Evolutionary conservation across 768 basidiomycete genomes (phyloP).

Genomic region (Russula olivacea): DNA sequence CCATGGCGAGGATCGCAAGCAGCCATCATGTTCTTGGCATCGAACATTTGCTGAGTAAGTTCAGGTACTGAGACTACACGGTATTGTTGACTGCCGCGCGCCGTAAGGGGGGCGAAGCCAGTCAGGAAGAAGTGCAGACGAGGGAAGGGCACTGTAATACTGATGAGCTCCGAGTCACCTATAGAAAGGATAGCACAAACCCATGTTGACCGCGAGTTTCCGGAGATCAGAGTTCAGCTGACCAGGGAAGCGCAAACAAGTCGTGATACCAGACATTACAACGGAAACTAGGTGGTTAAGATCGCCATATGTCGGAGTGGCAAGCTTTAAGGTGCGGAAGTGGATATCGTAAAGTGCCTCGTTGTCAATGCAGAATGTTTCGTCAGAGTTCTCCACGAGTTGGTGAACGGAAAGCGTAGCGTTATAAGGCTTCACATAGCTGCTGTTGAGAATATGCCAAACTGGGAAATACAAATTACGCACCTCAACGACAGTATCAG

Average conservation of each 20-base stretch:
- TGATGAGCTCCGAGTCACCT: slow-evolving; percentile 10
- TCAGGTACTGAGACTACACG: slow-evolving; percentile 97
- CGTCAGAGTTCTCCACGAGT: slow-evolving; percentile 98
- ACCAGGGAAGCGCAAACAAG: slow-evolving; percentile 98
- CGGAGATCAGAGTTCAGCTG: slow-evolving; percentile 98
- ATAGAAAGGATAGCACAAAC: slow-evolving; percentile 38
- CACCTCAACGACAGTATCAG: slow-evolving; percentile 97
- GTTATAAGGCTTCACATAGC: slow-evolving; percentile 74
- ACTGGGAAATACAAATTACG: neutral
- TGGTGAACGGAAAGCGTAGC: slow-evolving; percentile 98
- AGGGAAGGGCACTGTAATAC: slow-evolving; percentile 78
- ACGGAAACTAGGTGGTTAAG: slow-evolving; percentile 97
- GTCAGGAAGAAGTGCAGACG: slow-evolving; percentile 99
- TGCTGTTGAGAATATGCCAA: neutral
- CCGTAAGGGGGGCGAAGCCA: slow-evolving; percentile 90
- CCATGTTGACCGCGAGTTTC: slow-evolving; percentile 99
- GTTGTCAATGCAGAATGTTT: slow-evolving; percentile 99
- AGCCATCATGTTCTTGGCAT: slow-evolving; percentile 99
- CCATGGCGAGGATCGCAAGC: slow-evolving; percentile 96
- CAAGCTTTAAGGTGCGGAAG: slow-evolving; percentile 95
- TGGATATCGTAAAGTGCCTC: slow-evolving; percentile 99
- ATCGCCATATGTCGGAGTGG: slow-evolving; percentile 93
- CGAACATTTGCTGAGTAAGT: slow-evolving; percentile 98
- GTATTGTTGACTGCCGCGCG: slow-evolving; percentile 91
- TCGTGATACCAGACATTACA: slow-evolving; percentile 98